Conservation (phyloP, 371 early-diverging fungal genomes). For the Rhizopus microsporus region DNA sequence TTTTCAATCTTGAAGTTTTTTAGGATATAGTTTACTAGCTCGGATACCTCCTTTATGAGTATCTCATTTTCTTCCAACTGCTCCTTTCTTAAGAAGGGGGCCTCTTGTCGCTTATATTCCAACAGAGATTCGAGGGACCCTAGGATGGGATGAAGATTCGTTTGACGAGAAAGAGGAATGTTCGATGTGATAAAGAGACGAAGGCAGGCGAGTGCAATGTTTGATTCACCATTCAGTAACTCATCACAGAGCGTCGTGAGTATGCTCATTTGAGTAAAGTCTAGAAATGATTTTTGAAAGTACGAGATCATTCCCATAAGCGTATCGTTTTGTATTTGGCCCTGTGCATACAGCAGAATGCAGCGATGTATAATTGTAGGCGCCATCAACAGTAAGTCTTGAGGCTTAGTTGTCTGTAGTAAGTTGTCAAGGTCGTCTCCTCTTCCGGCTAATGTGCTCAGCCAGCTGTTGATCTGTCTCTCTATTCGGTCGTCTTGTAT, state of each 20-base stretch:
- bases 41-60: constrained; percentile 8
- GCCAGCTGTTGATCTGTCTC: constrained; percentile 34
- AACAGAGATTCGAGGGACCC: constrained; percentile 18
- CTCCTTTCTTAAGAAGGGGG: constrained; percentile 6
- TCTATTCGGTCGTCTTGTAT: constrained; percentile 25
- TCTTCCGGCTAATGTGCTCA: constrained; percentile 31
- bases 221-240: constrained; percentile 21
- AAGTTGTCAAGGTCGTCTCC: constrained; percentile 40
- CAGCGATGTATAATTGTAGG: constrained; percentile 40
- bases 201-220: constrained; percentile 26
- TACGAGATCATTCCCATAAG: constrained; percentile 32
- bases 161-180: constrained; percentile 5
- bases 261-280: constrained; percentile 30
- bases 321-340: constrained; percentile 24
- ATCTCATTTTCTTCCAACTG: constrained; percentile 5
- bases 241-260: constrained; percentile 33
- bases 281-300: constrained; percentile 37
- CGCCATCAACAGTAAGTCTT: constrained; percentile 26
- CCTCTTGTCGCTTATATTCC: constrained; percentile 18
- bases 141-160: constrained; percentile 13
- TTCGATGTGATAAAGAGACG: constrained; percentile 17
- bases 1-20: constrained; percentile 25
- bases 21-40: constrained; percentile 14
- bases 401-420: constrained; percentile 33
- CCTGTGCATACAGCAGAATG: constrained; percentile 24